A percentile compares a stretch with the other conserved stretches of the same genome.
Evolutionary conservation across 2,329 filamentous ascomycete species (phyloP).

Genomic region (Aureobasidium sp.): DNA sequence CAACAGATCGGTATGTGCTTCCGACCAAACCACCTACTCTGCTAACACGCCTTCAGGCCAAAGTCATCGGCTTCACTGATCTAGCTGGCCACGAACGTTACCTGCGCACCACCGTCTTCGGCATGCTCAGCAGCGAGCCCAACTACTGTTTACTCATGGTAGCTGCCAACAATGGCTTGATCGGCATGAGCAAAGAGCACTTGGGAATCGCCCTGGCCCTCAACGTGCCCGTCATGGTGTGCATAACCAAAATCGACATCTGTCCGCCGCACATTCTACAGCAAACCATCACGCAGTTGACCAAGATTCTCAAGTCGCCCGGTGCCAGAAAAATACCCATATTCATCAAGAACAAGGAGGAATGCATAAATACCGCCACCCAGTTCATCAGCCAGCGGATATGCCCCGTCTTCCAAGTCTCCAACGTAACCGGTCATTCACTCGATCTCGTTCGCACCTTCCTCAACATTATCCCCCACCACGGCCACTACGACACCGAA

Average conservation of each 20-base stretch:
- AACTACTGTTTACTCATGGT: slow-evolving; percentile 99
- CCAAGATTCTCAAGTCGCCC: slow-evolving; percentile 85
- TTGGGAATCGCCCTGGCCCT: slow-evolving; percentile 87
- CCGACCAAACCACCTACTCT: neutral
- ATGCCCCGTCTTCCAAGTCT: slow-evolving; percentile 95
- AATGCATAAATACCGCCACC: slow-evolving; percentile 88
- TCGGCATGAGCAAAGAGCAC: slow-evolving; percentile 98
- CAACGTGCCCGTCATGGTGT: slow-evolving; percentile 95
- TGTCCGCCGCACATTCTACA: slow-evolving; percentile 92
- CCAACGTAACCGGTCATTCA: slow-evolving; percentile 90
- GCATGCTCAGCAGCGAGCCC: slow-evolving; percentile 83
- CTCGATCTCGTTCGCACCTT: slow-evolving; percentile 87
- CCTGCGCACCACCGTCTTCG: slow-evolving; percentile 91
- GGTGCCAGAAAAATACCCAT: slow-evolving; percentile 92
- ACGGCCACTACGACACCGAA: slow-evolving; percentile 81
- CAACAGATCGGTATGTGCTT: slow-evolving; percentile 57
- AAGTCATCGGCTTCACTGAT: slow-evolving; percentile 95
- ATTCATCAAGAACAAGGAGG: slow-evolving; percentile 83
- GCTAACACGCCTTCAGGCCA: slow-evolving; percentile 43
- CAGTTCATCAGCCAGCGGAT: slow-evolving; percentile 94
- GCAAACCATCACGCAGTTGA: slow-evolving; percentile 86
- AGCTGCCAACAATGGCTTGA: slow-evolving; percentile 90
- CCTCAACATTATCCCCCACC: slow-evolving; percentile 87
- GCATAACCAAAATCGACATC: slow-evolving; percentile 97
- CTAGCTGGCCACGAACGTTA: slow-evolving; percentile 94